phyloP scores from a whole-genome alignment of 2,329 filamentous ascomycete species.

The Scedosporium minutisporum region DNA sequence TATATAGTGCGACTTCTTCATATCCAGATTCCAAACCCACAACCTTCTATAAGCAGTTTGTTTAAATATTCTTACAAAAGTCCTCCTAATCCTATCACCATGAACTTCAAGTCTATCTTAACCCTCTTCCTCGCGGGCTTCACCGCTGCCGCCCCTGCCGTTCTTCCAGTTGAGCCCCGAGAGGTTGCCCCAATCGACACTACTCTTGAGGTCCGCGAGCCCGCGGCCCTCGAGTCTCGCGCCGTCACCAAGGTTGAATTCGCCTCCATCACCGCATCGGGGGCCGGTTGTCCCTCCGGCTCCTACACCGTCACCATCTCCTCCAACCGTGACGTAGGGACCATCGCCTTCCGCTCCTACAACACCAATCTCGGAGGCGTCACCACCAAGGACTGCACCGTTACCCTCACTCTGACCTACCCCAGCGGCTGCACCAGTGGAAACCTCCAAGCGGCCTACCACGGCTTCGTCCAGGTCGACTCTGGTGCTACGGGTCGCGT shows the following conservation, averaged over 20 bases:
- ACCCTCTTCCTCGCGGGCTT: neutral
- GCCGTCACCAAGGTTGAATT: neutral
- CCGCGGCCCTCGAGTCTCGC: neutral
- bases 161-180: neutral
- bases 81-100: neutral
- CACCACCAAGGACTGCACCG: neutral
- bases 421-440: conserved; percentile 4
- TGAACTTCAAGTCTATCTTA: conserved; percentile 1
- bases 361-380: neutral
- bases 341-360: conserved; percentile 6
- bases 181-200: neutral
- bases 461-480: conserved; percentile 6
- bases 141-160: neutral
- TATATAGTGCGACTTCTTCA: neutral
- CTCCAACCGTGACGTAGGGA: neutral
- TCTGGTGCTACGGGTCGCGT: neutral
- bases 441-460: neutral
- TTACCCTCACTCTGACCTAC: conserved; percentile 1
- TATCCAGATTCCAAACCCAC: neutral
- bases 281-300: conserved; percentile 2
- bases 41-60: neutral
- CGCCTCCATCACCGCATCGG: conserved; percentile 3
- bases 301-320: neutral
- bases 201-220: neutral
- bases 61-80: neutral